Conservation (phyloP, 352 stramenopile genomes). For the Globisporangium ultimum region DNA sequence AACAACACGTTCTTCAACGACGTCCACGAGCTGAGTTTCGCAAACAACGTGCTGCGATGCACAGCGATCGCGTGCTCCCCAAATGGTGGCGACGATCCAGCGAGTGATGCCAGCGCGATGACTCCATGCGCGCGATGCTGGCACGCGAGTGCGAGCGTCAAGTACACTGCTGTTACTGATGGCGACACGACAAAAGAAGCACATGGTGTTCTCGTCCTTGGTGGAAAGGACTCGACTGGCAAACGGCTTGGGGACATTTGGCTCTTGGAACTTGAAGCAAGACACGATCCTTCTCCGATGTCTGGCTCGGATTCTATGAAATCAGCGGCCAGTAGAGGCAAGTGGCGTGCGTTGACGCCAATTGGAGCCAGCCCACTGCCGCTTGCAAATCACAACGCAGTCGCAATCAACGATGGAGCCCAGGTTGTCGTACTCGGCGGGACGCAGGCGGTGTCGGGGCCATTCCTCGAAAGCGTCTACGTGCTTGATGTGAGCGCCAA, state of each 20-base stretch:
- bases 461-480: slow-evolving; percentile 33
- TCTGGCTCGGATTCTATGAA: neutral
- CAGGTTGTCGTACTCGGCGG: slow-evolving; percentile 54
- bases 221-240: slow-evolving; percentile 32
- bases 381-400: slow-evolving; percentile 43
- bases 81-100: slow-evolving; percentile 2
- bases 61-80: slow-evolving; percentile 13
- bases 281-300: neutral
- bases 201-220: slow-evolving; percentile 39
- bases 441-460: slow-evolving; percentile 12
- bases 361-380: slow-evolving; percentile 48
- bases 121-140: slow-evolving; percentile 30
- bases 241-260: slow-evolving; percentile 43
- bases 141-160: slow-evolving; percentile 33
- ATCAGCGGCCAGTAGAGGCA: neutral
- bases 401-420: slow-evolving; percentile 23
- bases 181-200: slow-evolving; percentile 14
- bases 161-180: slow-evolving; percentile 14
- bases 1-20: slow-evolving; percentile 23
- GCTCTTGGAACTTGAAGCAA: slow-evolving; percentile 28
- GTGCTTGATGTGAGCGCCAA: slow-evolving; percentile 50
- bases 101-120: slow-evolving; percentile 9
- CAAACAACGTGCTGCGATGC: slow-evolving; percentile 38
- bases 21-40: slow-evolving; percentile 39
- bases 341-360: slow-evolving; percentile 39